Conservation (phyloP, 1,139 yeast species). For the Chernovozyma aurita region DNA sequence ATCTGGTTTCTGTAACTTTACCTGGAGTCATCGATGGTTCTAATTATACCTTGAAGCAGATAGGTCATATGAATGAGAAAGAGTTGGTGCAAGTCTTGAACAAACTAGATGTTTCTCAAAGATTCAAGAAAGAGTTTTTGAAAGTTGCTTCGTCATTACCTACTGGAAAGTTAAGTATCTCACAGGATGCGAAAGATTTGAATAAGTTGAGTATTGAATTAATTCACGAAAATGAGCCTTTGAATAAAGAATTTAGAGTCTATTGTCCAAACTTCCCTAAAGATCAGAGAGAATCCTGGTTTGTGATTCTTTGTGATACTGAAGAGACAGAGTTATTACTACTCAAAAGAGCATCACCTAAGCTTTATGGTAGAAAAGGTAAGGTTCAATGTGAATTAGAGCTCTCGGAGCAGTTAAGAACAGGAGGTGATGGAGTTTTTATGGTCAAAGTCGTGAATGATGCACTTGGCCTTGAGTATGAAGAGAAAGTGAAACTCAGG, state of each 20-base stretch:
- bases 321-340: constrained; percentile 46
- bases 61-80: constrained; percentile 3
- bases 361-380: constrained; percentile 40
- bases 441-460: constrained; percentile 57
- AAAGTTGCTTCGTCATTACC: constrained; percentile 47
- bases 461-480: constrained; percentile 53
- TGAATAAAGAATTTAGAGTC: constrained; percentile 57
- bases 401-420: constrained; percentile 44
- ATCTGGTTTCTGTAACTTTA: constrained; percentile 52
- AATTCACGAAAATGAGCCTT: constrained; percentile 50
- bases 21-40: constrained; percentile 53
- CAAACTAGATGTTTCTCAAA: constrained; percentile 14
- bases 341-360: constrained; percentile 67
- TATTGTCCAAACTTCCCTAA: constrained; percentile 84
- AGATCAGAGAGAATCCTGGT: constrained; percentile 93
- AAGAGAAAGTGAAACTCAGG: constrained; percentile 8
- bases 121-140: constrained; percentile 33
- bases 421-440: constrained; percentile 44
- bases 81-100: constrained; percentile 4
- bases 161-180: constrained; percentile 31
- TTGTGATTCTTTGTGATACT: constrained; percentile 57
- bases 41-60: constrained; percentile 1
- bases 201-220: constrained; percentile 42
- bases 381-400: constrained; percentile 39
- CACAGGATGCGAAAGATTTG: constrained; percentile 23